These are phyloP conservation scores for Dalbergia cultrata DNA, from an alignment of 306 rosid genomes.

Conservation along the genomic window DNA sequence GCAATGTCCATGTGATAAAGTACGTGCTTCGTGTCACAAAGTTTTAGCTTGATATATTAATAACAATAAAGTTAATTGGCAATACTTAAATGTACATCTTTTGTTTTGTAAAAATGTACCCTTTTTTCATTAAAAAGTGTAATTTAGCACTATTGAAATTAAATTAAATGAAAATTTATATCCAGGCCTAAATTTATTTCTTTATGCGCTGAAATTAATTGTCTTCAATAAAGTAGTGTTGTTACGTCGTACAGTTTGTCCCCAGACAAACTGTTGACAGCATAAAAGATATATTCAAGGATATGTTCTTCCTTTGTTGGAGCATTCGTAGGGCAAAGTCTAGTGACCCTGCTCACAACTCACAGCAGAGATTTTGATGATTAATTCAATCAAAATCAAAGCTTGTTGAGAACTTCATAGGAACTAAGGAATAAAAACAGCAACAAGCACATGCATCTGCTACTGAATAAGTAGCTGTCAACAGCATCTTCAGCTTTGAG, in stretches of 20 bases:
- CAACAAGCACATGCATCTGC: constrained; percentile 17
- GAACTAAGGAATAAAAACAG: constrained; percentile 11
- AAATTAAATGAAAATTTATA: not conserved
- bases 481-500: not conserved
- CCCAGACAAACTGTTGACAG: too few species aligned
- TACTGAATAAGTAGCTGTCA: constrained; percentile 10
- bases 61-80: not conserved
- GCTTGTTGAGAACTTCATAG: not conserved
- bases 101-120: not conserved
- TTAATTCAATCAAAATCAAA: not conserved
- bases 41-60: not conserved
- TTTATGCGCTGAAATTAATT: not conserved
- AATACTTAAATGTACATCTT: too few species aligned
- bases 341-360: not conserved
- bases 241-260: not conserved
- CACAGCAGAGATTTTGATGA: not conserved
- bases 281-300: too few species aligned
- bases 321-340: not conserved
- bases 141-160: not conserved
- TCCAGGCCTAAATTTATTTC: not conserved
- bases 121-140: not conserved
- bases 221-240: not conserved
- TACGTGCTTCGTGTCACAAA: not conserved
- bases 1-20: constrained; percentile 4
- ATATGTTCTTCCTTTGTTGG: not conserved